Evolutionary conservation across 2,329 filamentous ascomycete species (phyloP), one percentile per base, ranked within the genome.

Genomic region (Cercospora sp.): DNA sequence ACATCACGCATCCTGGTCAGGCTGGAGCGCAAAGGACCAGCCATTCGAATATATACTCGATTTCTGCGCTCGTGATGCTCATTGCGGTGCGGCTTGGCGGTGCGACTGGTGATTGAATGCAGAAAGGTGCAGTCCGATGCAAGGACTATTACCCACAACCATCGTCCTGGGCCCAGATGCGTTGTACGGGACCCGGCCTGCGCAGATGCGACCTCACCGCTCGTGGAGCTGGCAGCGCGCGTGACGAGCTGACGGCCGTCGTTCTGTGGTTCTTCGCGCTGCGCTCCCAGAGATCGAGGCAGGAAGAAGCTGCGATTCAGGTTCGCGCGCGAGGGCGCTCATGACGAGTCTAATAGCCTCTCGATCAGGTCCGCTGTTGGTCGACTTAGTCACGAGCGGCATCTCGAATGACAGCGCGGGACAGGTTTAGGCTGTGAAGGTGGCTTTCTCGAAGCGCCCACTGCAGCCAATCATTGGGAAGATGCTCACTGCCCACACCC

Each of bases 111-210:
- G 61, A 64, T 64, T 42, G 36, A 61, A 55, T 63, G 60, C 31
- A 67, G 39, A 63, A 66, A 55, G 63, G 65, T 67, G 70, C 65
- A 70, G 66, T 65, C 45, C 36, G 63, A 66, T 66, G 70, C 69
- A 68, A 68, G 69, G 64, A 60, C 57, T 36, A 60, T 67, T 66
- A 58, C 62, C 28, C 57, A 23, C 42, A 51, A 51, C 60, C 70
- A 16, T 28, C 28, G 57, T 33, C 55, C 20, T 60, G 63, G 63
- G 42, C 36, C 28, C 62, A 26, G 60, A 64, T 64, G 63, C 51
- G 57, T 33, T 48, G 67, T 67, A 71, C 67, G 23, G 36, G 59
- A 53, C 9, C 59, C 18, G 36, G 59, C 33, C 59, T 10, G n/a
- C 23, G 31, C 18, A 45, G 39, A 48, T 62, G 62, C 62, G 62